Conservation (phyloP, 352 stramenopile genomes). For the Phytophthora syringae region DNA sequence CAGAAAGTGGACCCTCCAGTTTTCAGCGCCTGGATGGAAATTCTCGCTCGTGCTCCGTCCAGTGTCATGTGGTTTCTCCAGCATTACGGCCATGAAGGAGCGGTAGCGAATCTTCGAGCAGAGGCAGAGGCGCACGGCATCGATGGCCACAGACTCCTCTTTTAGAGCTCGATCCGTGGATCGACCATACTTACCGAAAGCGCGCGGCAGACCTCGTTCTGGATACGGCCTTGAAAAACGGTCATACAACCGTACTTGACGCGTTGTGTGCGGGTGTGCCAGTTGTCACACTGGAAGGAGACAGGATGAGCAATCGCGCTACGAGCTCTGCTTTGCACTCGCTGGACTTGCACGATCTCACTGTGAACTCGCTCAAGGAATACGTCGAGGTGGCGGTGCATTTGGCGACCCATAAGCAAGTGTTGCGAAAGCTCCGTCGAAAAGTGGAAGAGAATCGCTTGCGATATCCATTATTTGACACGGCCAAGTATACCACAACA, state of each 20-base stretch:
- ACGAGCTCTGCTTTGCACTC: slow-evolving; percentile 62
- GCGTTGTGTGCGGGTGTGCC: slow-evolving; percentile 81
- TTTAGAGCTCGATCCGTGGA: slow-evolving; percentile 69
- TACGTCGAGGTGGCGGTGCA: slow-evolving; percentile 80
- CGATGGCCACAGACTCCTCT: slow-evolving; percentile 61
- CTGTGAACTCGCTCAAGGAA: slow-evolving; percentile 77
- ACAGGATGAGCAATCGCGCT: slow-evolving; percentile 73
- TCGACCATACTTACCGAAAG: slow-evolving; percentile 82
- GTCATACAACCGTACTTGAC: slow-evolving; percentile 84
- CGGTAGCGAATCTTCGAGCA: slow-evolving; percentile 48
- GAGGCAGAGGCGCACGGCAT: slow-evolving; percentile 66
- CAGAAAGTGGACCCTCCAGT: slow-evolving; percentile 85
- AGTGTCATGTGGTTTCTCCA: slow-evolving; percentile 83
- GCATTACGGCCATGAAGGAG: slow-evolving; percentile 60
- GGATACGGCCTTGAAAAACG: slow-evolving; percentile 87
- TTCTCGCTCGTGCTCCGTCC: slow-evolving; percentile 66
- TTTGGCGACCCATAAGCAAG: slow-evolving; percentile 39
- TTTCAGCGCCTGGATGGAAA: slow-evolving; percentile 84
- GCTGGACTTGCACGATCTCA: slow-evolving; percentile 58
- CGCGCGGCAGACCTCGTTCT: slow-evolving; percentile 75
- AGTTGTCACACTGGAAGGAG: slow-evolving; percentile 70
- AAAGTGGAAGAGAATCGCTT: slow-evolving; percentile 53
- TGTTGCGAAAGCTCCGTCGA: slow-evolving; percentile 48
- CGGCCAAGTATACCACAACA: slow-evolving; percentile 47
- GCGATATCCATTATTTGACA: slow-evolving; percentile 72